Conservation (phyloP, 768 basidiomycete genomes). For the Panellus pusillus region DNA sequence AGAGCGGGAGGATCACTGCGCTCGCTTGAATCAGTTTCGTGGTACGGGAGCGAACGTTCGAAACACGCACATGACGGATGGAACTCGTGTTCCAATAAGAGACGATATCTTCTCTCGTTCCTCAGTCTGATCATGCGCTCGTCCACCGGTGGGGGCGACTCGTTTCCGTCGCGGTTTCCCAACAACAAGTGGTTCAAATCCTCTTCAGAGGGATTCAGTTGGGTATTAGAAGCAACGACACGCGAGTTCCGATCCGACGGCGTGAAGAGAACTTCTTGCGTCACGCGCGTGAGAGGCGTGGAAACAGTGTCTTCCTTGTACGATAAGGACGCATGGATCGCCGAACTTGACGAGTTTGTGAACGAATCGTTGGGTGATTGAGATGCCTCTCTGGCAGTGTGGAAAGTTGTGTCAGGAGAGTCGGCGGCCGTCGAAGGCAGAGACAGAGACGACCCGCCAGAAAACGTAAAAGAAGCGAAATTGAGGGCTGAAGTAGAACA, state of each 20-base stretch:
- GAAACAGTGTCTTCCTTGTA: constrained; percentile 37
- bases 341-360: constrained; percentile 15
- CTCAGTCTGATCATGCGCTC: constrained; percentile 40
- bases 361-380: constrained; percentile 11
- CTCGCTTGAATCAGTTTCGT: constrained; percentile 1
- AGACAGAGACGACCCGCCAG: constrained; percentile 13
- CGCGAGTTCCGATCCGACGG: constrained; percentile 36
- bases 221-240: constrained; percentile 26
- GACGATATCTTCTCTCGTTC: constrained; percentile 69
- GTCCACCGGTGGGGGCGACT: constrained; percentile 39
- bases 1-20: constrained; percentile 65
- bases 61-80: constrained; percentile 60
- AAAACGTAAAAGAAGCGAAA: constrained; percentile 4
- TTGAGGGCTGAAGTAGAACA: constrained; percentile 4
- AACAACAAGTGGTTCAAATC: constrained; percentile 20
- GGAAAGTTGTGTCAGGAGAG: constrained; percentile 22
- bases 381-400: constrained; percentile 26
- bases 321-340: constrained; percentile 18
- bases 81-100: constrained; percentile 65
- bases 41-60: not conserved
- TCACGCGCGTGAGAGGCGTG: constrained; percentile 32
- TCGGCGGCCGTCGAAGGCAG: constrained; percentile 6
- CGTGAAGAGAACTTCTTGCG: constrained; percentile 41
- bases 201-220: constrained; percentile 24
- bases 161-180: constrained; percentile 34